Evolutionary conservation across 768 basidiomycete species (phyloP).

Genomic region (Gloeostereum incarnatum): DNA sequence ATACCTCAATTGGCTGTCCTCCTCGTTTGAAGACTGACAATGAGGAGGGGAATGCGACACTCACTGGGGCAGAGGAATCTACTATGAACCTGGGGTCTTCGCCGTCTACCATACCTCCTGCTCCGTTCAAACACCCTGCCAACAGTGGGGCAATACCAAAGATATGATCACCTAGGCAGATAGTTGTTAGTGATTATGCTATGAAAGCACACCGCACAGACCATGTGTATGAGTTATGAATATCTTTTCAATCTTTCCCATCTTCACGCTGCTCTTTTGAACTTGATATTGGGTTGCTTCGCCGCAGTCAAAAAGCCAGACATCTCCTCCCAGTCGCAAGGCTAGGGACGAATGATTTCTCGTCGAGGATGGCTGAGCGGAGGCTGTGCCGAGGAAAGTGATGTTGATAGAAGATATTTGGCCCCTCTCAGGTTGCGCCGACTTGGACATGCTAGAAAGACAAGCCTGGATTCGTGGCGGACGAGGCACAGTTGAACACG

Average conservation of each 20-base stretch:
- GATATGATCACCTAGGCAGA: constrained; percentile 65
- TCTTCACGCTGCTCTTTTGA: constrained; percentile 63
- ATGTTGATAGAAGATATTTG: constrained; percentile 31
- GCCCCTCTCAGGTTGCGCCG: too few species aligned
- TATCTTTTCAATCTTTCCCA: constrained; percentile 73
- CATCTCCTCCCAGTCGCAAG: constrained; percentile 53
- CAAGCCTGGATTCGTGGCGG: too few species aligned
- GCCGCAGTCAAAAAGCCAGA: constrained; percentile 84
- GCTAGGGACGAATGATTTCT: constrained; percentile 72
- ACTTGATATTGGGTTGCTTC: constrained; percentile 77
- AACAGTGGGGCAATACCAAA: constrained; percentile 67
- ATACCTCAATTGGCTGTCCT: constrained; percentile 65
- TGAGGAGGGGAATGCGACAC: constrained; percentile 9
- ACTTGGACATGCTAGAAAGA: too few species aligned
- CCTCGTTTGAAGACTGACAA: constrained; percentile 1
- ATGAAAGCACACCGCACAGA: constrained; percentile 16
- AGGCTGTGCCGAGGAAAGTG: constrained; percentile 76
- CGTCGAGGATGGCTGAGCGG: constrained; percentile 72
- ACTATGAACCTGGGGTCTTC: constrained; percentile 50
- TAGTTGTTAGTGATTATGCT: not conserved
- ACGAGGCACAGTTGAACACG: too few species aligned
- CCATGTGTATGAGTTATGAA: constrained; percentile 90
- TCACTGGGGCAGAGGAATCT: constrained; percentile 23
- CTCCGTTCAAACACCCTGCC: constrained; percentile 62
- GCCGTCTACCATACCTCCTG: constrained; percentile 49